Evolutionary conservation across 1,139 yeast species (phyloP), one percentile per base, ranked within the genome.

Genomic region (Geotrichum citri-aurantii): DNA sequence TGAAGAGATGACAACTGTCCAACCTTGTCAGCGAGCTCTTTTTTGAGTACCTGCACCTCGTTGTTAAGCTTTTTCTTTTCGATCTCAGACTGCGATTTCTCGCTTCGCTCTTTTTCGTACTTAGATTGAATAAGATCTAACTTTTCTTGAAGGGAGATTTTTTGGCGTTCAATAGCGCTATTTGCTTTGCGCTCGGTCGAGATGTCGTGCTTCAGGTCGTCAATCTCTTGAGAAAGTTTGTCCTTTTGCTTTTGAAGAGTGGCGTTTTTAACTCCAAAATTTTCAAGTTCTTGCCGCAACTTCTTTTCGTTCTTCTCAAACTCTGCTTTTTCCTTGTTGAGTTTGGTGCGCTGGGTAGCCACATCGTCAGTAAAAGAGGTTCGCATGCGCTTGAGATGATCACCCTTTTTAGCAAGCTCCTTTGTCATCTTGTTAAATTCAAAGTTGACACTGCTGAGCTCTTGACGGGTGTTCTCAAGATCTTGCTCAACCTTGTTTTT

Each of bases 221-320:
- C 96, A 58, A 89, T 79, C 75, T 88, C 96, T 73, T 95, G 81
- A 66, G 82, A 81, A 71, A 89, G 79, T 75, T 88, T 89, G 72
- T 88, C 95, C 54, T 65, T 66, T 50, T 69, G 71, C 48, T 65
- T 63, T 51, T 65, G 62, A 33, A 64, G 55, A 3, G 70, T 65
- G 12, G 62, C 64, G 52, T 64, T 61, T 51, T 66, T 62, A 10
- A 63, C 60, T 27, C 57, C 61, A 31, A 68, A 60, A 21, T 62
- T 65, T 42, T 69, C 70, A 47, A 67, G 60, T 69, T 73, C 60
- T 64, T 67, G 56, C 65, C 69, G 63, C 29, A 61, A 71, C 60
- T 67, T 74, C 51, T 65, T 77, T 62, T 71, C 73, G 64, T 68
- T 79, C 62, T 68, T 75, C 70, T 75, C 81, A 48, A 76, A 72